Evolutionary conservation across 805 yeast species (phyloP).

Genomic region (Yamadazyma olivae): DNA sequence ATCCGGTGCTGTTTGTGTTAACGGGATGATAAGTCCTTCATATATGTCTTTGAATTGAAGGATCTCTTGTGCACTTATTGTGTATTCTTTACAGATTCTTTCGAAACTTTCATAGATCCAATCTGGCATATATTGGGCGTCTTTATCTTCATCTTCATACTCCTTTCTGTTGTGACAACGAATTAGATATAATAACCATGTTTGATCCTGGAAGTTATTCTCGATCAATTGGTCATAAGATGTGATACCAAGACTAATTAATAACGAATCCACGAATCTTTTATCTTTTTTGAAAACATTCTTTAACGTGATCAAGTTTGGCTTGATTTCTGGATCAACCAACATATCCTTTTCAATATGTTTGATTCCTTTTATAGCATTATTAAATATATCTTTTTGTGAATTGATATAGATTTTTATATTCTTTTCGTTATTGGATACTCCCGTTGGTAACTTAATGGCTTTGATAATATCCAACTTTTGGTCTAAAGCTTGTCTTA

Average conservation of each 20-base stretch:
- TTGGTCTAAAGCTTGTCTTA: slow-evolving; percentile 49
- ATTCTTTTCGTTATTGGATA: slow-evolving; percentile 8
- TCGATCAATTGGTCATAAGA: slow-evolving; percentile 50
- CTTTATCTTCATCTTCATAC: slow-evolving; percentile 23
- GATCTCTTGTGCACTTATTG: slow-evolving; percentile 51
- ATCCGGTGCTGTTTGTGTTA: slow-evolving; percentile 52
- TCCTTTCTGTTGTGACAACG: slow-evolving; percentile 48
- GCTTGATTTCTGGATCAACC: slow-evolving; percentile 36
- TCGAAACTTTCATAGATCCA: slow-evolving; percentile 46
- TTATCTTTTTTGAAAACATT: slow-evolving; percentile 54
- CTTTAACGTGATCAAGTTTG: slow-evolving; percentile 51
- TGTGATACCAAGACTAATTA: slow-evolving; percentile 55
- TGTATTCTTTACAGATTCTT: slow-evolving; percentile 32
- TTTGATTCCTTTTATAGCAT: slow-evolving; percentile 43
- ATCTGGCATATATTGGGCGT: slow-evolving; percentile 41
- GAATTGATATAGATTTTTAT: slow-evolving; percentile 46
- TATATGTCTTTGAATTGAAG: slow-evolving; percentile 52
- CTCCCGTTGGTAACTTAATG: slow-evolving; percentile 6
- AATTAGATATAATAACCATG: slow-evolving; percentile 60
- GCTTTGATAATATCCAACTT: slow-evolving; percentile 37
- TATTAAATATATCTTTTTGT: slow-evolving; percentile 47
- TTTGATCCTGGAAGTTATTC: slow-evolving; percentile 52
- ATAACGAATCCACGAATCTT: slow-evolving; percentile 50
- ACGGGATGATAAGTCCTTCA: slow-evolving; percentile 48
- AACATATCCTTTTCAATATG: slow-evolving; percentile 45